These are phyloP conservation scores for Coemansia sp. DNA, from an alignment of 192 early-diverging fungal genomes.

Conservation along the genomic window DNA sequence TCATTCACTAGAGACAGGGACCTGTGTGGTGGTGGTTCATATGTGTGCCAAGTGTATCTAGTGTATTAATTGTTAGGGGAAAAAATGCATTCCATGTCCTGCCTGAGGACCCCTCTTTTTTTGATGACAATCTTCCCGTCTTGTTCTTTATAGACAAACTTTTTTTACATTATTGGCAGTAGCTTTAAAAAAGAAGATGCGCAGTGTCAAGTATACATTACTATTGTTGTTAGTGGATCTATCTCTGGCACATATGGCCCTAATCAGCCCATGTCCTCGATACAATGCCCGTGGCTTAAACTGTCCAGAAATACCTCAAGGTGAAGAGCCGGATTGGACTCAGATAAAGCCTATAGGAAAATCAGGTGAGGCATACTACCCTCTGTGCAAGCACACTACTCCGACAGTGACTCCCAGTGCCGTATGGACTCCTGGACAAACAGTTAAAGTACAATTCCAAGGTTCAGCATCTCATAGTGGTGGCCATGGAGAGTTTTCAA, in stretches of 20 bases:
- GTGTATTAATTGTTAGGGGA: not conserved
- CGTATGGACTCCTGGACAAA: constrained; percentile 49
- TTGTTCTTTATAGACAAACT: not conserved
- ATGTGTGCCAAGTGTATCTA: not conserved
- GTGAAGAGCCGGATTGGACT: constrained; percentile 41
- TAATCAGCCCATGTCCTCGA: constrained; percentile 46
- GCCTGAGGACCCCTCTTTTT: not conserved
- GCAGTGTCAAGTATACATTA: not conserved
- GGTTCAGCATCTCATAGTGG: constrained; percentile 43
- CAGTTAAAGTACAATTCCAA: constrained; percentile 38
- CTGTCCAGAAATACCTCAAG: constrained; percentile 48
- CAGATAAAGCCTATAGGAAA: constrained; percentile 38
- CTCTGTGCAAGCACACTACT: constrained; percentile 53
- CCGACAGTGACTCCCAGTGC: constrained; percentile 34
- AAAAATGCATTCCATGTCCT: not conserved
- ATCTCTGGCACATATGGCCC: constrained; percentile 36
- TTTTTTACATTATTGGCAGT: not conserved
- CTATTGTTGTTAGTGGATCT: not conserved
- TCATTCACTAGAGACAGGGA: constrained; percentile 2
- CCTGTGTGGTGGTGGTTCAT: not conserved
- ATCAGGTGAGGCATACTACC: constrained; percentile 17
- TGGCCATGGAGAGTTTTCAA: constrained; percentile 58
- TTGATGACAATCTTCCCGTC: not conserved
- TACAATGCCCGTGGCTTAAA: constrained; percentile 24
- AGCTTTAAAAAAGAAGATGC: not conserved